phyloP scores from a whole-genome alignment of 345 rosid species.

The Jatropha curcas region DNA sequence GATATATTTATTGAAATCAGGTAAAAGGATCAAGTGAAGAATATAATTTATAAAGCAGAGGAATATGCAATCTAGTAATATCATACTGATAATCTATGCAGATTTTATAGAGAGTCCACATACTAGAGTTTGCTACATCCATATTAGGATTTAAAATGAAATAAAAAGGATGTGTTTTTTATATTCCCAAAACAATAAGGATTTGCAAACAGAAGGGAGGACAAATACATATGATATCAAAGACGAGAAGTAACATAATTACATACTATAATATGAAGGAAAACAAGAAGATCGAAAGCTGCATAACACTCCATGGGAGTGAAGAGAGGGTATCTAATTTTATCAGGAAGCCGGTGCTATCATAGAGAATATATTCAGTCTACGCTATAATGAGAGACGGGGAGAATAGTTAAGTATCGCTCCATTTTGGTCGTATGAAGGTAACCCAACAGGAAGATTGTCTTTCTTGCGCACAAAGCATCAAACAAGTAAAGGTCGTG shows the following conservation, averaged over 20 bases:
- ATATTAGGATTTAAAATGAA: neutral
- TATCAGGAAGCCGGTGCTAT: constrained; percentile 14
- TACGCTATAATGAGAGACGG: too few relatives aligned
- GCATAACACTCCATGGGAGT: neutral
- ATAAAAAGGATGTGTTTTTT: too few relatives aligned
- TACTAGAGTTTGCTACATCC: neutral
- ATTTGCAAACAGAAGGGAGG: too few relatives aligned
- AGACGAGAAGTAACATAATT: neutral
- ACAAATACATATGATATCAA: too few relatives aligned
- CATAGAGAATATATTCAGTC: constrained; percentile 24
- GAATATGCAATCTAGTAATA: too few relatives aligned
- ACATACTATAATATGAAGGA: neutral
- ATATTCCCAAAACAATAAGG: too few relatives aligned
- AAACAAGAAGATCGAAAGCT: neutral
- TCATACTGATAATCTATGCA: neutral
- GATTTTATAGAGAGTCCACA: neutral
- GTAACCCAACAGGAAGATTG: too few relatives aligned
- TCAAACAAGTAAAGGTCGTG: constrained; percentile 12
- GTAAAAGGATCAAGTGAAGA: neutral
- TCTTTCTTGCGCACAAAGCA: neutral
- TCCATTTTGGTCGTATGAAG: too few relatives aligned
- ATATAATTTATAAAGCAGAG: neutral
- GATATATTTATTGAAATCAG: too few relatives aligned
- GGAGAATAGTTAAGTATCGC: too few relatives aligned
- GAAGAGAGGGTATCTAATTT: too few relatives aligned